Evolutionary conservation across 78 protist species (phyloP), one percentile per base, ranked within the genome.

Genomic region (Polysphondylium violaceum): DNA sequence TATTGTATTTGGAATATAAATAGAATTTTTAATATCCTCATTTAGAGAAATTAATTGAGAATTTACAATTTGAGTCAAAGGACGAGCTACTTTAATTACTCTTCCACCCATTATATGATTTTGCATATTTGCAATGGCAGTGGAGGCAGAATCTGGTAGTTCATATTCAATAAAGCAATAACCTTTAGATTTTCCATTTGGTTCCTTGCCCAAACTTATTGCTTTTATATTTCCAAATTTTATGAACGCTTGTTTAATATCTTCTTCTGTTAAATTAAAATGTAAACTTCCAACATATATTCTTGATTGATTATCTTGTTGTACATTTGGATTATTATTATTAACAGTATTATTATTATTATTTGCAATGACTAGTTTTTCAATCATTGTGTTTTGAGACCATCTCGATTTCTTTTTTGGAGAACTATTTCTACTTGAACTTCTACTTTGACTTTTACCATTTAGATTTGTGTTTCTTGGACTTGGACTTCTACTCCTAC

Each of bases 111-210:
- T 40, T 16, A n/a, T 35, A 36, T 69, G 51, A 14, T 83, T 74
- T 38, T 47, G 41, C 91, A 83, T 83, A 27, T 31, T 3, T 19
- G 29, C 19, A 23, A 83, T 69, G 47, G 91, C 91, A 29, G 67
- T 83, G 25, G 53, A 47, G 5, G 91, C 91, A 3, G 91, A 74
- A 33, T 67, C 77, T 16, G 76, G 79, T 8, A 25, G 23, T 41
- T 58, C 36, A 33, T 83, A 83, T 47, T 83, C 91, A 3, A 83
- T 83, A 50, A 83, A 83, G 23, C 78, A 73, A 58, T 69, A 83
- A 17, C 91, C 91, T 50, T 69, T 83, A 19, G 91, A 83, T 69
- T 69, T 83, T 29, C 91, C 91, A 40, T 40, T 59, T n/a, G 60
- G 63, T n/a, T 83, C 91, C 44, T 83, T 83, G 19, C 78, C 75